Base-by-base conservation (phyloP, 73 alveolate genomes). In the Symbiodinium pilosum region DNA sequence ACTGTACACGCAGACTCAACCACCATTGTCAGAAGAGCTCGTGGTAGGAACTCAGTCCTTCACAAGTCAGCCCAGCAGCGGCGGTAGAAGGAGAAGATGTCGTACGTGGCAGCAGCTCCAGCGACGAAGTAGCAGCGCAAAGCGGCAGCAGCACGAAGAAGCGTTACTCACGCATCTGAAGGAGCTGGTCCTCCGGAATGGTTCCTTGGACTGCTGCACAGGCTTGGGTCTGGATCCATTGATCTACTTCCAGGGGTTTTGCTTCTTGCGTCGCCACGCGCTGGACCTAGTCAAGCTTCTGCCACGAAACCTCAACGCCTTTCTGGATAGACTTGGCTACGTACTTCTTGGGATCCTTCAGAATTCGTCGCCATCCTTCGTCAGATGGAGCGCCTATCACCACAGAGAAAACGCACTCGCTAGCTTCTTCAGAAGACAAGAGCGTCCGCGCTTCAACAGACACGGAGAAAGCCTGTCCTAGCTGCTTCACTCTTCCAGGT, bases 231-330 rank as follows among this genome's bases (percentile, higher is more conserved):
- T 7, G 0, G n/a, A 87, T 51, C 94, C 94, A 87, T 52, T 87
- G 94, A 36, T 87, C 94, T 41, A 87, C 94, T 40, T 87, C 94
- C 12, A 52, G 9, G 28, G 30, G 24, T 42, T 87, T 87, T 4
- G 94, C 94, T 0, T 0, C 94, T 7, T 36, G 26, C 84, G 54
- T 87, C 47, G 94, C 84, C 6, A 3, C 84, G 6, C 84, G 36
- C 36, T 87, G 94, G 18, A 21, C 68, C 18, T 83, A n/a, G 30
- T 32, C 38, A 26, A 87, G 64, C 36, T 18, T 1, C 32, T 7
- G 42, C 94, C 94, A 87, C 9, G 51, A 34, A 1, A 87, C 94
- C 39, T 52, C 93, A 2, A 77, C 93, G 32, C 94, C 94, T 42
- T 87, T 87, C 59, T 54, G 84, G 3, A 87, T 77, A 40, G 59